Evolutionary conservation across 1,284 basidiomycete genomes (phyloP).

Genomic region (Trametes polyzona): DNA sequence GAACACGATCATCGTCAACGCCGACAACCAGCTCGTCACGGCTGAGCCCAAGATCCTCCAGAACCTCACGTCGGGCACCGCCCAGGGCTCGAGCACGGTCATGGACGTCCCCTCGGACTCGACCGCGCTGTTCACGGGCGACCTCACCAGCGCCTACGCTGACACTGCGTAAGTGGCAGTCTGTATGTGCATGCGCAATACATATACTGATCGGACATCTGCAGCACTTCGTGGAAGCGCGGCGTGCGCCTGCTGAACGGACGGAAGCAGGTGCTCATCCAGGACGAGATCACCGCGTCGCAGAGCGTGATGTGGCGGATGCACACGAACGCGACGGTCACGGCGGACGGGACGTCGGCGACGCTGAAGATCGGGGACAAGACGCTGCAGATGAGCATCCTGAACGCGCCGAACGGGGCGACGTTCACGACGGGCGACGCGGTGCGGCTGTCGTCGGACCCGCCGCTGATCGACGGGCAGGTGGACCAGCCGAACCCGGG

Average conservation of each 20-base stretch:
- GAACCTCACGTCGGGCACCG: conserved; percentile 59
- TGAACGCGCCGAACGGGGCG: conserved; percentile 67
- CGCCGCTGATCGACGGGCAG: conserved; percentile 55
- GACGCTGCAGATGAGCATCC: conserved; percentile 51
- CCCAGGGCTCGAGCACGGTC: conserved; percentile 83
- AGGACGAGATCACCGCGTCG: conserved; percentile 78
- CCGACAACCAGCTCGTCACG: conserved; percentile 80
- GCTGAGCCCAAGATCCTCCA: conserved; percentile 68
- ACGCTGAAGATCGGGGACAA: conserved; percentile 67
- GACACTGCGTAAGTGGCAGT: conserved; percentile 63
- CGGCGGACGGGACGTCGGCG: conserved; percentile 57
- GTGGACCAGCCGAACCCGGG: conserved; percentile 78
- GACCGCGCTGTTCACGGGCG: conserved; percentile 83
- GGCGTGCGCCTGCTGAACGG: conserved; percentile 89
- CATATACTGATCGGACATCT: conserved; percentile 16
- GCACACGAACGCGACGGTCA: conserved; percentile 87
- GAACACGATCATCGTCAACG: conserved; percentile 87
- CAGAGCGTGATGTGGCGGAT: conserved; percentile 85
- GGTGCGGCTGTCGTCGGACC: conserved; percentile 62
- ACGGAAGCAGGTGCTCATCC: conserved; percentile 89
- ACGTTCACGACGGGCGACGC: conserved; percentile 53
- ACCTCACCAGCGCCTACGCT: conserved; percentile 80
- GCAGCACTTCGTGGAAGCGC: conserved; percentile 72
- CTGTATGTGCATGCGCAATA: conserved; percentile 9
- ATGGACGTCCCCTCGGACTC: conserved; percentile 64